phyloP scores from a whole-genome alignment of 495 filamentous ascomycete species.

The Lineolata rhizophorae region DNA sequence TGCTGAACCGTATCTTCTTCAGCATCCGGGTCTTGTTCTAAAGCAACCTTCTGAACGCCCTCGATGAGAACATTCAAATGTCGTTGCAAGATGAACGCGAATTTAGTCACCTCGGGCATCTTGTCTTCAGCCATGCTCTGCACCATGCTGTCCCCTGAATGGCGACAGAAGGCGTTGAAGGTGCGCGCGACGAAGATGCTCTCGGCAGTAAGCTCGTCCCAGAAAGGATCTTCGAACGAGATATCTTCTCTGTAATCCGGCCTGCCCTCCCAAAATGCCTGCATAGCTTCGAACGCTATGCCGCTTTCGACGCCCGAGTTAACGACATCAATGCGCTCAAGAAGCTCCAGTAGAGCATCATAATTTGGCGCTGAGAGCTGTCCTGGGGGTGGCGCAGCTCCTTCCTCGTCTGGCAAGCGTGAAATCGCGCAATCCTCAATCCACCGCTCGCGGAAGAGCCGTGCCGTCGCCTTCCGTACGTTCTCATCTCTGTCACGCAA shows the following conservation, averaged over 20 bases:
- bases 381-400: slow-evolving; percentile 13
- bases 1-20: slow-evolving; percentile 66
- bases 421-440: slow-evolving; percentile 73
- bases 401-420: slow-evolving; percentile 23
- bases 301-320: slow-evolving; percentile 79
- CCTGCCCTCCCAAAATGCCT: slow-evolving; percentile 83
- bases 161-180: slow-evolving; percentile 79
- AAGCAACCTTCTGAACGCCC: slow-evolving; percentile 31
- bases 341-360: slow-evolving; percentile 62
- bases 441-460: slow-evolving; percentile 85
- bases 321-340: slow-evolving; percentile 84
- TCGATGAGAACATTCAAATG: slow-evolving; percentile 60
- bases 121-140: slow-evolving; percentile 67
- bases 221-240: slow-evolving; percentile 66
- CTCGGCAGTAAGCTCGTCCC: slow-evolving; percentile 68
- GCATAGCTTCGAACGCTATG: slow-evolving; percentile 80
- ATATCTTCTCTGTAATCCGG: slow-evolving; percentile 74
- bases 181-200: slow-evolving; percentile 70
- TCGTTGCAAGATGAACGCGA: slow-evolving; percentile 61
- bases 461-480: slow-evolving; percentile 74
- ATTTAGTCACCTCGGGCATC: slow-evolving; percentile 78
- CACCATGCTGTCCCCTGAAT: slow-evolving; percentile 39
- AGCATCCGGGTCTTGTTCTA: slow-evolving; percentile 45
- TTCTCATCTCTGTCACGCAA: slow-evolving; percentile 86
- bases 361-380: slow-evolving; percentile 34